Evolutionary conservation across 768 basidiomycete species (phyloP).

Genomic region (Cantharellus anzutake): DNA sequence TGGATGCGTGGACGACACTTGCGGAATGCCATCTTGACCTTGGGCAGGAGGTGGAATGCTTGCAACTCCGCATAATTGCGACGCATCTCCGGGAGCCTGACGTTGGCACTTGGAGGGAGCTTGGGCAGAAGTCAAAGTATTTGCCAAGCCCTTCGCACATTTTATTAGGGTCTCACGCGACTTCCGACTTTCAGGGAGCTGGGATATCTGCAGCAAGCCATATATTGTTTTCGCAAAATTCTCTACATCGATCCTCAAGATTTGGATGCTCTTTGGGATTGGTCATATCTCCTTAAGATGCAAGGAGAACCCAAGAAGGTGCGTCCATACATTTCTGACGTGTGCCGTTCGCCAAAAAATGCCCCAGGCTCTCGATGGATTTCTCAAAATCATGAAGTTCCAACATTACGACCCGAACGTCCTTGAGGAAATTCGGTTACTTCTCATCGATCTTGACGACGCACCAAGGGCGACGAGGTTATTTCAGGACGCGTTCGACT

Average conservation of each 20-base stretch:
- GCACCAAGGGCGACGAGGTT: slow-evolving; percentile 42
- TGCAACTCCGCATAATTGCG: slow-evolving; percentile 76
- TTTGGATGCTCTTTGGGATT: slow-evolving; percentile 75
- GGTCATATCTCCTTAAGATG: slow-evolving; percentile 62
- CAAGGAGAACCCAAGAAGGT: slow-evolving; percentile 53
- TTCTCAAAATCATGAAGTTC: slow-evolving; percentile 50
- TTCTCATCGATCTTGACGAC: slow-evolving; percentile 58
- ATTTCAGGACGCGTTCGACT: slow-evolving; percentile 54
- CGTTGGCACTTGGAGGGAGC: slow-evolving; percentile 70
- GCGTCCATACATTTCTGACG: slow-evolving; percentile 9
- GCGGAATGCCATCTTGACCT: slow-evolving; percentile 67
- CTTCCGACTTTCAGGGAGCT: slow-evolving; percentile 27
- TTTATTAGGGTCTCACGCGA: neutral
- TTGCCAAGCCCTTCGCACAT: slow-evolving; percentile 9
- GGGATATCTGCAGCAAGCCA: slow-evolving; percentile 63
- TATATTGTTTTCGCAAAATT: slow-evolving; percentile 83
- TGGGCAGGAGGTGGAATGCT: slow-evolving; percentile 51
- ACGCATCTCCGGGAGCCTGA: slow-evolving; percentile 64
- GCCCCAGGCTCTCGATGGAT: slow-evolving; percentile 37
- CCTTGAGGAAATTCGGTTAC: slow-evolving; percentile 55
- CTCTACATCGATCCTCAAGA: slow-evolving; percentile 63
- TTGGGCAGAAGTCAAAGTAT: slow-evolving; percentile 60
- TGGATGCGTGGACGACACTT: slow-evolving; percentile 71
- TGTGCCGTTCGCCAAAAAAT: neutral
- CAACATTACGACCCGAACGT: slow-evolving; percentile 66